Base-by-base conservation (phyloP, 164 flowering plant genomes). In the Dillenia turbinata region DNA sequence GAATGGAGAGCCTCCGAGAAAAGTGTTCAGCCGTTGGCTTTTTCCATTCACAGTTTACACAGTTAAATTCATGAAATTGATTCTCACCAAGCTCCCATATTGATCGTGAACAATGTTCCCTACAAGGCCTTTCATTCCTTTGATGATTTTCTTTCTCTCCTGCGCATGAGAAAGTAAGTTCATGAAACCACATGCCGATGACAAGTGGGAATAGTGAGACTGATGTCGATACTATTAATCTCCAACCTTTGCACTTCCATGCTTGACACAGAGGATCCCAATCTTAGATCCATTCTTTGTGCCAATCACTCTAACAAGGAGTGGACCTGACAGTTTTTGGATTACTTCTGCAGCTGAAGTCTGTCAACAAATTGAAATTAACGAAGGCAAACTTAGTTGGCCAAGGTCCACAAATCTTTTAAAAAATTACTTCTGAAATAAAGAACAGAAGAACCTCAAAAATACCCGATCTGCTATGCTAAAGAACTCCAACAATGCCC, bases 131-230 rank as follows among this genome's bases (percentile, higher is more conserved):
- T 94, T 90, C 89, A 91, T 77, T 67, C 94, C 96, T 73, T 90
- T 92, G 67, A 94, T 76, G 65, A 91, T 82, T 73, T 89, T 91
- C 78, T 94, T 94, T 63, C 97, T 79, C 65, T 90, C 99, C 97
- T 94, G 66, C 54, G 71, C 59, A 1, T 59, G 58, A 54, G 46
- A 12, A 44, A 11, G 15, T 60, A 54, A 47, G 56, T 47, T 5
- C 40, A 5, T 10, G 9, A 57, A 45, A 57, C 9, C 22, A 22
- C 60, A 26, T 17, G 12, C 11, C 22, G 15, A 26, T 52, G 40
- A 56, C 44, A 48, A 45, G 11, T 14, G 44, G 1, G 22, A 43
- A 19, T 24, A 12, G n/a, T 40, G 43, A 44, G 50, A 26, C 7
- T 10, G 2, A 49, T 49, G 5, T 44, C 16, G 11, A 9, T 6